Evolutionary conservation across 176 grass and related monocot genomes (phyloP).

Genomic region (Pharus latifolius): DNA sequence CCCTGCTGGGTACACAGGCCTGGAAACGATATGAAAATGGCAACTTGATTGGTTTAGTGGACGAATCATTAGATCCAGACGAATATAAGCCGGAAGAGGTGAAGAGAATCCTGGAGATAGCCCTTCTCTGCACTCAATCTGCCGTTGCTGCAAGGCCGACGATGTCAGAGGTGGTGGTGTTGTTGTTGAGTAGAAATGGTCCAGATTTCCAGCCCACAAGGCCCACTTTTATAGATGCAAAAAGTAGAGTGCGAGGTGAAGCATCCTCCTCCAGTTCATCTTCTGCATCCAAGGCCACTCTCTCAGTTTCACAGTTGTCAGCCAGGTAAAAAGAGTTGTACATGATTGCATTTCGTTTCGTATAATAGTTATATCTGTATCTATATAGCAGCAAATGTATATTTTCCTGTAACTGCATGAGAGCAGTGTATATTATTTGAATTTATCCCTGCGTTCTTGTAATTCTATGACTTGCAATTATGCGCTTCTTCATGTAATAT

Average conservation of each 20-base stretch:
- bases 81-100: conserved; percentile 51
- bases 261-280: conserved; percentile 45
- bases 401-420: conserved; percentile 9
- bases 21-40: conserved; percentile 63
- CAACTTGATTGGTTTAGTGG: conserved; percentile 44
- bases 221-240: conserved; percentile 64
- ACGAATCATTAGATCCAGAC: conserved; percentile 40
- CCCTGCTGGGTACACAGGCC: conserved; percentile 26
- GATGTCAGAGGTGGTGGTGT: conserved; percentile 62
- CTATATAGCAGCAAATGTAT: conserved; percentile 1
- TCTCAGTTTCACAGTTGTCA: conserved; percentile 44
- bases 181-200: conserved; percentile 47
- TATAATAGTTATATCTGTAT: conserved; percentile 14
- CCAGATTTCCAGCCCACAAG: conserved; percentile 38
- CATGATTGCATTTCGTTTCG: background rate
- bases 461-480: no score
- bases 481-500: conserved; percentile 6
- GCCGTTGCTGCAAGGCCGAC: conserved; percentile 52
- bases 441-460: background rate
- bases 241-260: conserved; percentile 37
- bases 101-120: conserved; percentile 51
- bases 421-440: conserved; percentile 20
- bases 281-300: conserved; percentile 52
- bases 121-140: conserved; percentile 76
- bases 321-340: conserved; percentile 36